phyloP scores from a whole-genome alignment of 129 eudicot genomes.

The Kitagawia praeruptora region DNA sequence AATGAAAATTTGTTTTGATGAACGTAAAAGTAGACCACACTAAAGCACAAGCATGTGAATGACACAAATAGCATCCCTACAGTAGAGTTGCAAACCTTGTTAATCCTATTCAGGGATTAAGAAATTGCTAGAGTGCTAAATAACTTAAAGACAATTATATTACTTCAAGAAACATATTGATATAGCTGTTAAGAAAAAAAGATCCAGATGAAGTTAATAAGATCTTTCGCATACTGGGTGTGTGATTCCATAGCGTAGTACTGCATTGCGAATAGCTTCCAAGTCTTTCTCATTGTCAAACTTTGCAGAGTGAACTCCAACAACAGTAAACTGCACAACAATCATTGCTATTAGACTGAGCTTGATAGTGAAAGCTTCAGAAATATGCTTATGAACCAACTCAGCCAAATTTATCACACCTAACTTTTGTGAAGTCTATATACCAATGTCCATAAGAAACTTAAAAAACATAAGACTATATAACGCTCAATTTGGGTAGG shows the following conservation, averaged over 20 bases:
- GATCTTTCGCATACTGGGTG: conserved; percentile 58
- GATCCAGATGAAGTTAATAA: neutral
- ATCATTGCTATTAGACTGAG: conserved; percentile 13
- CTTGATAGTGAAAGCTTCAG: neutral
- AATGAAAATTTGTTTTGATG: too few relatives aligned
- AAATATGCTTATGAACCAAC: neutral
- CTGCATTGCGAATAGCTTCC: conserved; percentile 95
- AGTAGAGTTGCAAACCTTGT: neutral
- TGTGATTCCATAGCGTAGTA: conserved; percentile 73
- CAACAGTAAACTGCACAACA: conserved; percentile 64
- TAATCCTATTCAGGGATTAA: neutral
- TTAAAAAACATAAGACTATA: neutral
- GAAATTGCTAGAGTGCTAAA: neutral
- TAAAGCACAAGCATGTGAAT: too few relatives aligned
- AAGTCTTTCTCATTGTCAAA: conserved; percentile 95
- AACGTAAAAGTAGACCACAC: too few relatives aligned
- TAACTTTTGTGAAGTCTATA: neutral
- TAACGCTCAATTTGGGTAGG: neutral
- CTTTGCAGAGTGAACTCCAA: conserved; percentile 98
- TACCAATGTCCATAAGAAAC: neutral
- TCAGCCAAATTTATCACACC: neutral
- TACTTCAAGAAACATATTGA: neutral
- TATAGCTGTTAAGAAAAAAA: neutral
- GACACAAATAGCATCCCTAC: neutral
- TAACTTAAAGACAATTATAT: neutral